Percentiles rank a stretch among this genome's conserved stretches.
phyloP scores from a whole-genome alignment of 2,329 filamentous ascomycete genomes.

The Penicillium sp. region DNA sequence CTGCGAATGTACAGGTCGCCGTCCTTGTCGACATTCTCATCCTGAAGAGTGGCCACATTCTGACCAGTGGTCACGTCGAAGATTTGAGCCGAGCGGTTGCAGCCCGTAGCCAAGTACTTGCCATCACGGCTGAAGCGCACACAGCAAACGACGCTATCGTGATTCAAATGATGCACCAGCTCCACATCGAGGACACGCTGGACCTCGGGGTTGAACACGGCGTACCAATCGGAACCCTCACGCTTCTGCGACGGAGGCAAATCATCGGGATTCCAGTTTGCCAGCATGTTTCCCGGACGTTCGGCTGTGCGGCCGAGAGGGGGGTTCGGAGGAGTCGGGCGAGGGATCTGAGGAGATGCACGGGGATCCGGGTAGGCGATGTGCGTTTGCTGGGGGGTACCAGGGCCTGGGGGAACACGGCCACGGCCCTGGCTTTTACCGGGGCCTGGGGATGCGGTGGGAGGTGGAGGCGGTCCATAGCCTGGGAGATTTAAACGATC shows the following conservation, averaged over 20 bases:
- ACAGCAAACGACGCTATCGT: constrained; percentile 97
- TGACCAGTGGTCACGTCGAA: constrained; percentile 87
- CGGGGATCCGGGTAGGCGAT: constrained; percentile 80
- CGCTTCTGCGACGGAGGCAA: constrained; percentile 86
- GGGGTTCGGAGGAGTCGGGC: constrained; percentile 67
- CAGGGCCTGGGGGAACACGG: constrained; percentile 64
- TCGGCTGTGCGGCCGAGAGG: constrained; percentile 41
- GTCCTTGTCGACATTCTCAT: constrained; percentile 80
- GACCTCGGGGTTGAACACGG: constrained; percentile 91
- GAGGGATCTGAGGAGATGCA: constrained; percentile 82
- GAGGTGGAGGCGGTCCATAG: constrained; percentile 79
- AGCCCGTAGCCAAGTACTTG: constrained; percentile 93
- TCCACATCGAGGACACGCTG: constrained; percentile 90
- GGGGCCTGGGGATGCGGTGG: constrained; percentile 82
- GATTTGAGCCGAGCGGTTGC: constrained; percentile 98
- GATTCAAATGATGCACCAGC: constrained; percentile 84
- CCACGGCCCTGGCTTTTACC: constrained; percentile 64
- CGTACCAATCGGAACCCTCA: constrained; percentile 89
- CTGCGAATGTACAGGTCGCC: constrained; percentile 96
- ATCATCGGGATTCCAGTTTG: constrained; percentile 82
- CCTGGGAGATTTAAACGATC: constrained; percentile 46
- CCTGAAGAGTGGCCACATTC: constrained; percentile 86
- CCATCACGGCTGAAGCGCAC: constrained; percentile 95
- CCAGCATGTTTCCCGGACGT: constrained; percentile 68
- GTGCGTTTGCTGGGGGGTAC: constrained; percentile 89